Percentiles rank a stretch among this genome's conserved stretches.
Conservation (phyloP, 2,329 filamentous ascomycete genomes). For the Zalaria obscura region DNA sequence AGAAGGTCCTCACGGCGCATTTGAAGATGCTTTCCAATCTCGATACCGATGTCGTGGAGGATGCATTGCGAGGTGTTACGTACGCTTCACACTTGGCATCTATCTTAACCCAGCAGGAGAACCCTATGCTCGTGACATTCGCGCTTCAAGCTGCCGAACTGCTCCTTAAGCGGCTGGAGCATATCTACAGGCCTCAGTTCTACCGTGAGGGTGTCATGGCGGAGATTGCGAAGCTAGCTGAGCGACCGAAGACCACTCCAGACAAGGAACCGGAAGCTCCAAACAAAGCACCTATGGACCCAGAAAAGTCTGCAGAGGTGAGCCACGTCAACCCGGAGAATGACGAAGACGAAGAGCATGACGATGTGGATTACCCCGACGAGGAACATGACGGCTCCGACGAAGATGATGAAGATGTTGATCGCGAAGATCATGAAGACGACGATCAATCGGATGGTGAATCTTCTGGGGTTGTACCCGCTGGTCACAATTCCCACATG, state of each 20-base stretch:
- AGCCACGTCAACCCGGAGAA: constrained; percentile 16
- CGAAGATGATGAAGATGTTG: constrained; percentile 49
- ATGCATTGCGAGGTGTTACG: constrained; percentile 73
- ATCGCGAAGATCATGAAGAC: constrained; percentile 25
- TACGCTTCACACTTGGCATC: constrained; percentile 93
- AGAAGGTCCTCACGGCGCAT: constrained; percentile 91
- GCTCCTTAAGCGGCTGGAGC: constrained; percentile 66
- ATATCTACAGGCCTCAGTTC: constrained; percentile 89
- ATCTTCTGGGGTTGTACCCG: constrained; percentile 9
- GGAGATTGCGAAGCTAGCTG: constrained; percentile 72
- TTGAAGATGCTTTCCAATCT: constrained; percentile 95
- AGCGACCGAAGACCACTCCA: constrained; percentile 17
- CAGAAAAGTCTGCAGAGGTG: constrained; percentile 6
- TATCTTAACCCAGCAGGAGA: constrained; percentile 90
- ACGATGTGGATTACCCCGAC: constrained; percentile 31
- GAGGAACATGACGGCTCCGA: constrained; percentile 36
- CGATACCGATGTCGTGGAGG: constrained; percentile 70
- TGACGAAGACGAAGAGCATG: constrained; percentile 20
- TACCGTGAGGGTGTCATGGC: constrained; percentile 92
- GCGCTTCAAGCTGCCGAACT: constrained; percentile 84
- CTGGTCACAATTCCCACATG: constrained; percentile 6
- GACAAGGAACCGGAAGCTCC: constrained; percentile 7
- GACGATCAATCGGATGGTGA: constrained; percentile 26
- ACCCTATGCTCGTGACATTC: constrained; percentile 71
- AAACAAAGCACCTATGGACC: constrained; percentile 3